Base-by-base conservation (phyloP, 2,329 filamentous ascomycete species). In the Trichoderma koningiopsis region DNA sequence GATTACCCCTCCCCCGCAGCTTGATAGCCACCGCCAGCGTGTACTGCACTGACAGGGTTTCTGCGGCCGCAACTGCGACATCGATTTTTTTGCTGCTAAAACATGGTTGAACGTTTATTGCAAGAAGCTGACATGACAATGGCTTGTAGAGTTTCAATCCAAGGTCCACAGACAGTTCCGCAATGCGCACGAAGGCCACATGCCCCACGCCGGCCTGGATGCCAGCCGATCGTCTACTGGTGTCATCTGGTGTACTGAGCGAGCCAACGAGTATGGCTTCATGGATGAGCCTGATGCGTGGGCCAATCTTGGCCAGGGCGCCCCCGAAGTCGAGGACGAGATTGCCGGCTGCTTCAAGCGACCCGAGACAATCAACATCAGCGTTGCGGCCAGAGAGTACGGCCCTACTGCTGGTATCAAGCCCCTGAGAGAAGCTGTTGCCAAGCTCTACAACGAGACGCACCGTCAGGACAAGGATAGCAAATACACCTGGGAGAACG, bases 401-500 rank as follows among this genome's bases (percentile, higher is more conserved):
- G 92, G 93, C 47, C 95, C 95, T 35, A 97, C 94, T 5, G 94
- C 95, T 49, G 95, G 95, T 76, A 98, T 97, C 85, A 95, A 93
- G 83, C 90, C 93, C 31, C 85, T 98, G 73, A 87, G 95, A 74
- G 92, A 93, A 77, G 95, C 95, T 22, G 94, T 98, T 56, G 95
- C 95, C 69, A 89, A 90, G 70, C 87, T 98, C 71, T 98, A 98
- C 87, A 98, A 98, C 77, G 91, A 91, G 79, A 92, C 95, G 80
- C 95, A 97, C 77, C 90, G 95, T 72, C 83, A 95, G 82, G 93
- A 92, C 77, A 96, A 96, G 83, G 86, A 89, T 13, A 95, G 91
- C 80, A 86, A 96, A 82, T 98, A 98, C 80, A 96, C 92, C 6
- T 97, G 93, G 92, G 95, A 98, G 84, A 98, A 98, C 79, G 95